Evolutionary conservation across 1,139 yeast genomes (phyloP), one percentile per base, ranked within the genome.

Genomic region (Suhomyces kunorum): DNA sequence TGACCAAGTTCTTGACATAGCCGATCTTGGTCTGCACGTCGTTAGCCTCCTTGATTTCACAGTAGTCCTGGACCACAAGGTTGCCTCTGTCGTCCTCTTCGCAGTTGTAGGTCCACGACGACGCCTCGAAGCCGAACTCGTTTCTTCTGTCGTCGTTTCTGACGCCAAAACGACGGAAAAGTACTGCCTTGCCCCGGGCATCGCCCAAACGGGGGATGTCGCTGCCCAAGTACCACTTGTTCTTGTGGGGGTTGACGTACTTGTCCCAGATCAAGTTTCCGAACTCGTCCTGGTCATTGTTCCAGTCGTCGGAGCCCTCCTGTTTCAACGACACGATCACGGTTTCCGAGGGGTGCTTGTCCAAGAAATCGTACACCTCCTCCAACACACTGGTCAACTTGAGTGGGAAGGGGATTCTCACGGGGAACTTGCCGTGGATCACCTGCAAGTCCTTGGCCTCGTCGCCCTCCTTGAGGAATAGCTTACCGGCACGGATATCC

Each of bases 381-480:
- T 75, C 62, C 53, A 78, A 74, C 19, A 63, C 75, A 38, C 63
- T 71, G 24, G 56, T 55, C 51, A 77, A 74, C 56, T 68, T 74
- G 48, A 72, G 67, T n/a, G 84, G 79, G 49, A 78, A 76, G 13
- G 83, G 77, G 33, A 84, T 64, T 43, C 73, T 75, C 29, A 85
- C 87, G 0, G 94, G 90, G 63, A 85, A 84, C 48, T 80, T 80
- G 30, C 90, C 90, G 56, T 85, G 92, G 47, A 81, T 78, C 11
- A 84, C 85, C 53, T 81, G 81, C 49, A 85, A 70, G 44, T 81
- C 81, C 47, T 75, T 70, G 41, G 76, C 76, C 8, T 54, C 62
- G 38, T 71, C 71, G 15, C 75, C 76, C 16, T 71, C 73, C 36
- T 63, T 68, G 51, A 78, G 62, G 40, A 80, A 77, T 48, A 79